Conservation (phyloP, 495 filamentous ascomycete genomes). For the Venustampulla echinocandica region DNA sequence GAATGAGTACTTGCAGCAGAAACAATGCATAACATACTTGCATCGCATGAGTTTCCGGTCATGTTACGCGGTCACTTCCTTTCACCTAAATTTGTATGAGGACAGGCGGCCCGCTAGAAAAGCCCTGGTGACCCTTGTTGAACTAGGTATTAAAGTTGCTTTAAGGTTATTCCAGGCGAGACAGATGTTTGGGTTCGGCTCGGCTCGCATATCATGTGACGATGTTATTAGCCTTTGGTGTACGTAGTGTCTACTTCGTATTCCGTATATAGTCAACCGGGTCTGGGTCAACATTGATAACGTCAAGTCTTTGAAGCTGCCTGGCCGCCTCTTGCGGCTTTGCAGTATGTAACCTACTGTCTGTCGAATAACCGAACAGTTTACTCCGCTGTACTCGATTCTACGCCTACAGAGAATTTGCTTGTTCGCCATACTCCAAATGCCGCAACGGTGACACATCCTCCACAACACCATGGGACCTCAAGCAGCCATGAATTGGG, state of each 20-base stretch:
- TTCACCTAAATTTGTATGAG: slow-evolving; percentile 21
- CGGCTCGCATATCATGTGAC: slow-evolving; percentile 1
- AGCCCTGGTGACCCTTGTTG: slow-evolving; percentile 9
- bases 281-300: too few relatives aligned
- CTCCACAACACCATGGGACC: slow-evolving; percentile 1
- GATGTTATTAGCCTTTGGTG: too few relatives aligned
- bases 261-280: too few relatives aligned
- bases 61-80: slow-evolving; percentile 20
- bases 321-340: too few relatives aligned
- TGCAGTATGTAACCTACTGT: too few relatives aligned
- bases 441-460: slow-evolving; percentile 11
- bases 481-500: slow-evolving; percentile 33
- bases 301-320: too few relatives aligned
- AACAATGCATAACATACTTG: slow-evolving; percentile 21
- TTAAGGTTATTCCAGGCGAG: not conserved
- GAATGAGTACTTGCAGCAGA: slow-evolving; percentile 17
- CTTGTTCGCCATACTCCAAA: too few relatives aligned
- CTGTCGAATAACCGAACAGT: too few relatives aligned
- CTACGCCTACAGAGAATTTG: too few relatives aligned
- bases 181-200: not conserved
- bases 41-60: slow-evolving; percentile 14
- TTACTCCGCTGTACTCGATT: too few relatives aligned
- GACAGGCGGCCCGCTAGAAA: slow-evolving; percentile 18
- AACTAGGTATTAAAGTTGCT: not conserved
- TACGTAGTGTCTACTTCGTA: too few relatives aligned